Evolutionary conservation across 78 protist species (phyloP), one percentile per base, ranked within the genome.

Genomic region (Diacronema lutheri): DNA sequence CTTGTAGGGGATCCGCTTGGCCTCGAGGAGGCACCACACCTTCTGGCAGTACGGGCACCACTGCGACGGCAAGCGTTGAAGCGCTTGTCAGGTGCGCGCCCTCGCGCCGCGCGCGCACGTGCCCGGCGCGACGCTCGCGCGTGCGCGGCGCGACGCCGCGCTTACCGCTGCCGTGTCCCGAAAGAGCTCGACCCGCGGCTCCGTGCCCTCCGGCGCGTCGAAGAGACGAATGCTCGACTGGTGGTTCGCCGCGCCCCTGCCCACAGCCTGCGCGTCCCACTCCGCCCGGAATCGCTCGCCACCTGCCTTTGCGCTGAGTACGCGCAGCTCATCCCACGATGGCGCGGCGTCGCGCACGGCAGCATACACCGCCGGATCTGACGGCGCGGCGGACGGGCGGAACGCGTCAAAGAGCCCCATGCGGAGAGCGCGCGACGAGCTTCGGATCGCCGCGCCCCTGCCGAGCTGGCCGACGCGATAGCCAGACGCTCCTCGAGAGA

Each of bases 1-100:
- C 64, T 0, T 25, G 76, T 87, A 87, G 35, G 90, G 90, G 58
- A 87, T 68, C 20, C 73, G 85, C 80, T 81, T 87, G 50, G 65
- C 86, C 72, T 87, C 90, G 38, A 87, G 86, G 50, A 7, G 10
- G 56, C 79, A 20, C 90, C 90, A 87, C 7, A n/a, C 33, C 46
- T 11, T 35, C 20, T 35, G 74, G 26, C 25, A 35, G 29, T 9
- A 72, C 55, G 29, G 37, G 44, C 57, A 44, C 33, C 55, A 10
- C 2, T 13, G 16, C 33, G 21, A n/a, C n/a, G n/a, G n/a, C n/a
- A n/a, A n/a, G n/a, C 35, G 38, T 11, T 10, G 38, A 31, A 25
- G 31, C 2, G 20, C 38, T 3, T 29, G 14, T n/a, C 13, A n/a
- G n/a, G n/a, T n/a, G n/a, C n/a, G n/a, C n/a, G n/a, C n/a, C n/a